Conservation (phyloP, 2,329 filamentous ascomycete species). For the Neofusicoccum umdonicola region DNA sequence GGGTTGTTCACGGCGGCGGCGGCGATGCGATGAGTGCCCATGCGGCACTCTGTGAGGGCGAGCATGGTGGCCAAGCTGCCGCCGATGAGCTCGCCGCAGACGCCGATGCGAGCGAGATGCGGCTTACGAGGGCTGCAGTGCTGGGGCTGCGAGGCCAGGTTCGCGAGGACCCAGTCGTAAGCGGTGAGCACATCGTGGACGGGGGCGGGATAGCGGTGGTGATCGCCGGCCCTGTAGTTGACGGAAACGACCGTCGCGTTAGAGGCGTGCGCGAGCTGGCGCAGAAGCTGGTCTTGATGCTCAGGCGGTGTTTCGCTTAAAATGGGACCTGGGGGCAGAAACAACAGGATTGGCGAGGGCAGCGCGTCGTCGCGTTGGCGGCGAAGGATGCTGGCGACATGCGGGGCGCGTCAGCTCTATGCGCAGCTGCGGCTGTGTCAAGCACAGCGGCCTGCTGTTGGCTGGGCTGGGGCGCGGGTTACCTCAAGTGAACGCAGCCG, state of each 20-base stretch:
- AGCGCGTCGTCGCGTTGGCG: background rate
- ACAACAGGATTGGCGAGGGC: slow-evolving; percentile 37
- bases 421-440: background rate
- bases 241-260: slow-evolving; percentile 43
- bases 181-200: slow-evolving; percentile 48
- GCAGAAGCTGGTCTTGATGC: slow-evolving; percentile 32
- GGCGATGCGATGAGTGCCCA: slow-evolving; percentile 39
- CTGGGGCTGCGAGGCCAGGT: slow-evolving; percentile 29
- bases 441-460: background rate
- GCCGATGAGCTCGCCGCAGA: slow-evolving; percentile 47
- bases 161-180: slow-evolving; percentile 48
- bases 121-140: background rate
- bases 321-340: slow-evolving; percentile 45
- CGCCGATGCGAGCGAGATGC: slow-evolving; percentile 19
- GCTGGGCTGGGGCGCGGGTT: slow-evolving; percentile 1
- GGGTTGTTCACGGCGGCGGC: slow-evolving; percentile 49
- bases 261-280: slow-evolving; percentile 35
- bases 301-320: background rate
- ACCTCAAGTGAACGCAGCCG: slow-evolving; percentile 44
- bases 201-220: slow-evolving; percentile 43
- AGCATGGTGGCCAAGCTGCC: slow-evolving; percentile 49
- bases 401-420: slow-evolving; percentile 5
- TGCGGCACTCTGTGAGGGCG: slow-evolving; percentile 49
- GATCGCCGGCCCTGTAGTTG: slow-evolving; percentile 43
- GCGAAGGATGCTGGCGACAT: slow-evolving; percentile 6